Percentiles rank a stretch among this genome's conserved stretches.
phyloP scores from a whole-genome alignment of 2,329 filamentous ascomycete species.

The Penicillium aurantiogriseum region DNA sequence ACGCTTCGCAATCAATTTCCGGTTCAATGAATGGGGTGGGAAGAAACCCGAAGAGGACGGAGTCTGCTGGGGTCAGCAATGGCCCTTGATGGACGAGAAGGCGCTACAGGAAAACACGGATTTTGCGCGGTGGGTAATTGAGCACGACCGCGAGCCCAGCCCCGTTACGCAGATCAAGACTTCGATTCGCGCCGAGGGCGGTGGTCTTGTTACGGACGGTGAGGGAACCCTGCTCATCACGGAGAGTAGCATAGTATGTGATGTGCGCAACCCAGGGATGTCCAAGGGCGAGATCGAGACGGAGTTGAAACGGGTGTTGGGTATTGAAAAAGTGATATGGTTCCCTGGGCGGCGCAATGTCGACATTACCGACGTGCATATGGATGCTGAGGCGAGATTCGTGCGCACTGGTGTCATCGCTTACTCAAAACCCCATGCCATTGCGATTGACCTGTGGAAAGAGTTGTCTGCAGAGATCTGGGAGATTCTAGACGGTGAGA shows the following conservation, averaged over 20 bases:
- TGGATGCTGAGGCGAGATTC: slow-evolving; percentile 30
- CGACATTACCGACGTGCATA: slow-evolving; percentile 33
- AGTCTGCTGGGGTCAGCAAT: slow-evolving; percentile 13
- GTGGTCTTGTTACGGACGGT: slow-evolving; percentile 30
- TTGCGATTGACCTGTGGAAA: slow-evolving; percentile 14
- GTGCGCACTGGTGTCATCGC: slow-evolving; percentile 26
- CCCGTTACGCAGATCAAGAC: slow-evolving; percentile 16
- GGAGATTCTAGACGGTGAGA: slow-evolving; percentile 16
- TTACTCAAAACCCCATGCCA: slow-evolving; percentile 19
- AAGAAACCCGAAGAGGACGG: slow-evolving; percentile 18
- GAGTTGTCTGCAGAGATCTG: slow-evolving; percentile 22
- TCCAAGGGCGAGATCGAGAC: slow-evolving; percentile 23
- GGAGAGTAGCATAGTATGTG: slow-evolving; percentile 31
- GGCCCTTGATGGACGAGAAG: slow-evolving; percentile 14
- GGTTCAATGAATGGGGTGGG: slow-evolving; percentile 27
- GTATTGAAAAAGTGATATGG: slow-evolving; percentile 32
- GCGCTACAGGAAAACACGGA: slow-evolving; percentile 14
- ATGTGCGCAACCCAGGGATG: slow-evolving; percentile 27
- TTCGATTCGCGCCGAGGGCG: slow-evolving; percentile 27
- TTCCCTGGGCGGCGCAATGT: slow-evolving; percentile 24
- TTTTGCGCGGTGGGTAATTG: slow-evolving; percentile 20
- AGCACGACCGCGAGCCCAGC: slow-evolving; percentile 11
- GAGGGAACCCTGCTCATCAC: slow-evolving; percentile 32
- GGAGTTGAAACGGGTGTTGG: slow-evolving; percentile 24
- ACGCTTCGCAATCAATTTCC: slow-evolving; percentile 21